Evolutionary conservation across 2,329 filamentous ascomycete species (phyloP).

Genomic region (Colletotrichum aenigma): DNA sequence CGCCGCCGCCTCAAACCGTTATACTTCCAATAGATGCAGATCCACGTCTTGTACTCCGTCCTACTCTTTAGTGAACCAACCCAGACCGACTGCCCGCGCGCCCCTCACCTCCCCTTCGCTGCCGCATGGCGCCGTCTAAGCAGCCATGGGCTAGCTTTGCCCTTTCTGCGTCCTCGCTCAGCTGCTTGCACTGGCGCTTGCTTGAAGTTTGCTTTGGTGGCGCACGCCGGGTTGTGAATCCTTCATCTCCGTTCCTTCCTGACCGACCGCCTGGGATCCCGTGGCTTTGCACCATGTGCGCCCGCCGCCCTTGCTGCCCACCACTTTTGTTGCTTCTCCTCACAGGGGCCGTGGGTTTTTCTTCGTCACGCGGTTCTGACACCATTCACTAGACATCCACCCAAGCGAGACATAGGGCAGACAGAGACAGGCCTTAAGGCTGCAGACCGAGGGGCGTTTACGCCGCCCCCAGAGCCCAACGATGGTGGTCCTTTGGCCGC

Average conservation of each 20-base stretch:
- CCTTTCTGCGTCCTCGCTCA: not conserved
- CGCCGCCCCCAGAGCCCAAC: not conserved
- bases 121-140: not conserved
- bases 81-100: not conserved
- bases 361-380: slow-evolving; percentile 13
- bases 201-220: slow-evolving; percentile 3
- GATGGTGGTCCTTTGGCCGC: not conserved
- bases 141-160: not conserved
- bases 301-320: not conserved
- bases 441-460: slow-evolving; percentile 1
- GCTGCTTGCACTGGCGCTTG: not conserved
- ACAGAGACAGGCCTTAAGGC: not conserved
- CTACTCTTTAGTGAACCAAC: not conserved
- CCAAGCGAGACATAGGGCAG: not conserved
- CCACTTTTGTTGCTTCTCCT: not conserved
- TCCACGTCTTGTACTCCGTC: not conserved
- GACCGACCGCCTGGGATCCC: slow-evolving; percentile 1
- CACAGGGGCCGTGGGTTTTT: not conserved
- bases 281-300: not conserved
- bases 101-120: not conserved
- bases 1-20: slow-evolving; percentile 3
- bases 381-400: not conserved
- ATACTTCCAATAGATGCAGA: slow-evolving; percentile 16
- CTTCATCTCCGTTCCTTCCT: not conserved
- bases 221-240: not conserved